Conservation (phyloP, 352 stramenopile species). For the Achlya hypogyna region DNA sequence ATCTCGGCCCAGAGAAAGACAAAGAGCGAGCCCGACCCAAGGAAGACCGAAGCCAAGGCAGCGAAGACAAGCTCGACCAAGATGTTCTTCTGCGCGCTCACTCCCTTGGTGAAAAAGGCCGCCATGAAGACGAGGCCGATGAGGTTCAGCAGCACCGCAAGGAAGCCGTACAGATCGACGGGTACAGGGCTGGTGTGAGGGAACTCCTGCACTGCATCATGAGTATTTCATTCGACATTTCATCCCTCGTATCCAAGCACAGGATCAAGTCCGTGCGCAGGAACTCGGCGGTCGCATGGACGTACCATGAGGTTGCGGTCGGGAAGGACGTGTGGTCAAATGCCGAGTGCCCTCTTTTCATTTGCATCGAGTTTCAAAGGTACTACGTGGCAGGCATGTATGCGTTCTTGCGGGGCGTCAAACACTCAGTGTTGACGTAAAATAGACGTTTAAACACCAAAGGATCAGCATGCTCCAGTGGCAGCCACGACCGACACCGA, state of each 20-base stretch:
- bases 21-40: slow-evolving; percentile 77
- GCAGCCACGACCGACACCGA: no score
- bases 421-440: no score
- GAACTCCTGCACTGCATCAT: slow-evolving; percentile 42
- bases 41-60: slow-evolving; percentile 53
- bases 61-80: slow-evolving; percentile 57
- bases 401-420: no score
- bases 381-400: background rate
- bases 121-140: slow-evolving; percentile 69
- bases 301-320: background rate
- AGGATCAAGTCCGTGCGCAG: background rate
- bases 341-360: background rate
- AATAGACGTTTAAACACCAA: no score
- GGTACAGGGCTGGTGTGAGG: slow-evolving; percentile 73
- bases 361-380: background rate
- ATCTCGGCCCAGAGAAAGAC: slow-evolving; percentile 83
- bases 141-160: slow-evolving; percentile 48
- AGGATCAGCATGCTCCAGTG: no score
- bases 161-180: slow-evolving; percentile 54
- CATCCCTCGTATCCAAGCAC: background rate
- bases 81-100: slow-evolving; percentile 70
- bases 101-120: slow-evolving; percentile 71
- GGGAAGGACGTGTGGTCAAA: background rate
- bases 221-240: background rate
- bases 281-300: background rate